Evolutionary conservation across 169 alveolate species (phyloP).

Genomic region (Theileria parva): DNA sequence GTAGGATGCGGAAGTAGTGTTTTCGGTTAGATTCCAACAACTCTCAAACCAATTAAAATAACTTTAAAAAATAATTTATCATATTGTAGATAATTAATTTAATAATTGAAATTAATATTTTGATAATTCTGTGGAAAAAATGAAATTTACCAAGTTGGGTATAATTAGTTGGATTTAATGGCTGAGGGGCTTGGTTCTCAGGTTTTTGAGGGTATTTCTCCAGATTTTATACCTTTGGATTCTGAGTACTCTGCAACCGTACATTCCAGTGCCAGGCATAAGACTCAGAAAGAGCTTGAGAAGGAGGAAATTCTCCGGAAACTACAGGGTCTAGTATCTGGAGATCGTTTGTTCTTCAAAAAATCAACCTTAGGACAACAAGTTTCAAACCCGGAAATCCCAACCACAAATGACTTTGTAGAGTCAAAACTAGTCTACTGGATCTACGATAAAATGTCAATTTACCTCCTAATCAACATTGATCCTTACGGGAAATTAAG

Average conservation of each 20-base stretch:
- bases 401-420: slow-evolving; percentile 35
- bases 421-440: slow-evolving; percentile 50
- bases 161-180: not conserved
- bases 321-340: slow-evolving; percentile 45
- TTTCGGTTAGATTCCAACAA: not conserved
- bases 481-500: slow-evolving; percentile 44
- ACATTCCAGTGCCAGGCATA: slow-evolving; percentile 3
- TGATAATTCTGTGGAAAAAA: not conserved
- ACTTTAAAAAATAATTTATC: too few relatives aligned
- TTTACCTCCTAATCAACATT: slow-evolving; percentile 43
- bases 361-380: slow-evolving; percentile 22
- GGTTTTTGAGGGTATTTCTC: not conserved
- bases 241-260: not conserved
- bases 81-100: too few relatives aligned
- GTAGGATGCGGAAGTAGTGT: not conserved
- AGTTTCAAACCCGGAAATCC: not conserved
- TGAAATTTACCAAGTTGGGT: not conserved
- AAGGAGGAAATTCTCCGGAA: slow-evolving; percentile 55
- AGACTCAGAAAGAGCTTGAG: slow-evolving; percentile 38
- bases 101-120: too few relatives aligned
- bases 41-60: not conserved
- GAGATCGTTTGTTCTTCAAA: slow-evolving; percentile 50
- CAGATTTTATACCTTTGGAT: not conserved
- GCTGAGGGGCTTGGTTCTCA: not conserved
- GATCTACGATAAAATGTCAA: slow-evolving; percentile 14